Conservation (phyloP, 139 green algal genomes). For the Spirogloea muscicola region DNA sequence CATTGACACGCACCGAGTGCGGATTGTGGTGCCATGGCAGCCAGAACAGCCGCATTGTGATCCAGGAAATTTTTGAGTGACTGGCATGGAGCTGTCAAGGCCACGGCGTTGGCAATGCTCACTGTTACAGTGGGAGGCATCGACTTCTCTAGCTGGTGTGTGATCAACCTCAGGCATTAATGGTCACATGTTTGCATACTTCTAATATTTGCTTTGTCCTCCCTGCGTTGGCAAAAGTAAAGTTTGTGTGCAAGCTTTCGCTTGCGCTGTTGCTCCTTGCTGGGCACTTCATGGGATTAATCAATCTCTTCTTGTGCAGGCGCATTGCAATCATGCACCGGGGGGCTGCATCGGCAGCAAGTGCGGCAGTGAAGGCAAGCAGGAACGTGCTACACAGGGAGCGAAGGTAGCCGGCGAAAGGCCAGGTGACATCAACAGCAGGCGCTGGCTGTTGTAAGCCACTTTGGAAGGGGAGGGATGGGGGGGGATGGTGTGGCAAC, state of each 20-base stretch:
- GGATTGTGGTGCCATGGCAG: background rate
- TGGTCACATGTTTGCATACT: background rate
- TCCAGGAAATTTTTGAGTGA: constrained; percentile 43
- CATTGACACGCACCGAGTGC: background rate
- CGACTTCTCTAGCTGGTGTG: background rate
- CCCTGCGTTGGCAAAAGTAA: background rate
- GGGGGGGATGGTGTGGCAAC: too few relatives aligned
- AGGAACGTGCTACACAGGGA: too few relatives aligned
- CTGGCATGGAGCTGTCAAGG: background rate
- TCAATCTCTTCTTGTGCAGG: too few relatives aligned
- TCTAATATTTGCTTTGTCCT: background rate
- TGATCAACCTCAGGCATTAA: background rate
- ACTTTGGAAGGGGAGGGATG: too few relatives aligned
- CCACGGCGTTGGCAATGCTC: background rate
- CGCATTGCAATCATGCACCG: too few relatives aligned
- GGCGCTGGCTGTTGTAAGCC: too few relatives aligned
- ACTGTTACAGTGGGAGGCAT: background rate
- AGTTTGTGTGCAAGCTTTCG: background rate
- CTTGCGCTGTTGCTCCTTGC: too few relatives aligned
- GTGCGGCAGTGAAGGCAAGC: too few relatives aligned
- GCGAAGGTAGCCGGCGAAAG: too few relatives aligned
- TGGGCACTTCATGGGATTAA: too few relatives aligned
- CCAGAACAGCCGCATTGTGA: constrained; percentile 29
- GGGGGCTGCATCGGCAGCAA: too few relatives aligned
- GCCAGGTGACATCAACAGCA: too few relatives aligned